Evolutionary conservation across 345 rosid species (phyloP).

Genomic region (Erysimum cheiranthoides): DNA sequence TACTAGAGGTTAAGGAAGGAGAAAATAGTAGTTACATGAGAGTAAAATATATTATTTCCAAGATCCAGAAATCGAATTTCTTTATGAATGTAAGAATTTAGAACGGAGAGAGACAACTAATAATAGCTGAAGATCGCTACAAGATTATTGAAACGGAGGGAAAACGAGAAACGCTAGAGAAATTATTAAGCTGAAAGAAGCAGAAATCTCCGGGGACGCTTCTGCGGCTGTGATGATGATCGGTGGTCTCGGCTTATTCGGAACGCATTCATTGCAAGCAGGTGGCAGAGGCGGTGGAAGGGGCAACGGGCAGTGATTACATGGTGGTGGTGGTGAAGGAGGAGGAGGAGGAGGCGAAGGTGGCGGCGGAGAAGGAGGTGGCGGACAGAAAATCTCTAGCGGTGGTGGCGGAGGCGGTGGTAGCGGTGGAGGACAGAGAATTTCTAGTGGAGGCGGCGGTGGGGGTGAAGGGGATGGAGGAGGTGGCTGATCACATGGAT

Average conservation of each 20-base stretch:
- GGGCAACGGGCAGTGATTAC: constrained; percentile 40
- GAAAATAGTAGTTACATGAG: neutral
- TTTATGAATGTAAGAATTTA: neutral
- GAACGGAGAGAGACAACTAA: neutral
- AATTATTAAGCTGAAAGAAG: neutral
- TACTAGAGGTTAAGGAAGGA: neutral
- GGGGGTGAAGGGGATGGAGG: constrained; percentile 41
- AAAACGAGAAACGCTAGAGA: constrained; percentile 14
- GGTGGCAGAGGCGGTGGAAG: constrained; percentile 41
- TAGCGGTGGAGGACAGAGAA: constrained; percentile 39
- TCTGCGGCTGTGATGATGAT: constrained; percentile 44
- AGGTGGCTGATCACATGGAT: constrained; percentile 43
- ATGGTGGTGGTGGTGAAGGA: constrained; percentile 46
- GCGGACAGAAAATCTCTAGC: constrained; percentile 36
- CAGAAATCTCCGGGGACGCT: constrained; percentile 13
- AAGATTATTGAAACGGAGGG: constrained; percentile 3
- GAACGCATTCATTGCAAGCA: constrained; percentile 41
- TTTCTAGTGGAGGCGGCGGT: constrained; percentile 39
- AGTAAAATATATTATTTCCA: neutral
- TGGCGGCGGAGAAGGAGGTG: constrained; percentile 40
- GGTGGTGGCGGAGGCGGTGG: constrained; percentile 37
- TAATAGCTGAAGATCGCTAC: constrained; percentile 6
- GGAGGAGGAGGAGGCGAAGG: constrained; percentile 43
- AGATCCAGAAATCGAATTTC: neutral
- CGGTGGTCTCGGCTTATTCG: constrained; percentile 36